Conservation (phyloP, 805 yeast genomes). For the Sungouiella thailandica region DNA sequence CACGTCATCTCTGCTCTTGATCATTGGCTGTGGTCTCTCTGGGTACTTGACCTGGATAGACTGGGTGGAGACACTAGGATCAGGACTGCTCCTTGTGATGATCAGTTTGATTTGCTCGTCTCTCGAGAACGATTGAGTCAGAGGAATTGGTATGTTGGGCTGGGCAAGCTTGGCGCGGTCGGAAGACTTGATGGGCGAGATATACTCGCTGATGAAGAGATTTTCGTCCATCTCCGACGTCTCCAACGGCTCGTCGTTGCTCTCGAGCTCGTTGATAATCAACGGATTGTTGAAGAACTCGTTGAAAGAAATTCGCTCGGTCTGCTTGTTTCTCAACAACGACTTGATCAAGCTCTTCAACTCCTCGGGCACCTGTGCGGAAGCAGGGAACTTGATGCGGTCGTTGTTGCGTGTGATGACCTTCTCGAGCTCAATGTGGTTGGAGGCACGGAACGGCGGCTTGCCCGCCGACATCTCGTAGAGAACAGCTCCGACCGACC, state of each 20-base stretch:
- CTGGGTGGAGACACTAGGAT: slow-evolving; percentile 27
- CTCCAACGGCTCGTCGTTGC: slow-evolving; percentile 54
- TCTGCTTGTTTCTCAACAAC: slow-evolving; percentile 76
- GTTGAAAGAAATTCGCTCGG: slow-evolving; percentile 79
- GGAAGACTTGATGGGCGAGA: slow-evolving; percentile 37
- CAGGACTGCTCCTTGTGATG: slow-evolving; percentile 41
- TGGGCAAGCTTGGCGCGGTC: slow-evolving; percentile 18
- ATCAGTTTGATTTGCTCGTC: slow-evolving; percentile 45
- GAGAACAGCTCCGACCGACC: slow-evolving; percentile 97
- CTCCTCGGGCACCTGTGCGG: slow-evolving; percentile 58
- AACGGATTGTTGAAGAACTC: slow-evolving; percentile 80
- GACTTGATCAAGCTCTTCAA: slow-evolving; percentile 69
- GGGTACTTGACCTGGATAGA: slow-evolving; percentile 18
- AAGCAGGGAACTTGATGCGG: slow-evolving; percentile 68
- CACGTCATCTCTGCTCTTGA: slow-evolving; percentile 35
- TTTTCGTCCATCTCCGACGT: slow-evolving; percentile 70
- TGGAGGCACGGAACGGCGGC: slow-evolving; percentile 92
- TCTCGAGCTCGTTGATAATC: slow-evolving; percentile 49
- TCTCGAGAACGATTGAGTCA: slow-evolving; percentile 6
- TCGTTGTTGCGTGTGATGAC: slow-evolving; percentile 82
- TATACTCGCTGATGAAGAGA: slow-evolving; percentile 80
- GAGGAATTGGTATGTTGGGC: background rate
- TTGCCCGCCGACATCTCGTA: slow-evolving; percentile 96
- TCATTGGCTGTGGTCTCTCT: slow-evolving; percentile 6
- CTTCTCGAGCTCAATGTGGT: slow-evolving; percentile 84